Conservation (phyloP, 1,284 basidiomycete genomes). For the Ganoderma boninense region DNA sequence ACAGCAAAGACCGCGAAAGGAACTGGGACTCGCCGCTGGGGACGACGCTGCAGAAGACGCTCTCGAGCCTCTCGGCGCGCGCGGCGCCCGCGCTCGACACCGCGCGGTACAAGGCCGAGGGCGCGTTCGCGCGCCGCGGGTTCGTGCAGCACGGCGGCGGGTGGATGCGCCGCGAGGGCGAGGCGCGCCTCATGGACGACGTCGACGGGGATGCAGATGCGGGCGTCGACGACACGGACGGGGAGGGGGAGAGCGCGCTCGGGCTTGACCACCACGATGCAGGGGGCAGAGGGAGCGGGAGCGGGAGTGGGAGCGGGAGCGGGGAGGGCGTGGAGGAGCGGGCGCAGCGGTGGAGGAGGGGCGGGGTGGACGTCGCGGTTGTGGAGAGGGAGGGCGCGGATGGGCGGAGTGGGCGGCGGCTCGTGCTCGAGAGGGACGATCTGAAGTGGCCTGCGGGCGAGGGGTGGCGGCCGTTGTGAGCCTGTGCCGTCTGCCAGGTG, state of each 20-base stretch:
- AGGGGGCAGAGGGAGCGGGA: too few relatives aligned
- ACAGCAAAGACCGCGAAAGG: constrained; percentile 13
- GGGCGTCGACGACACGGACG: constrained; percentile 4
- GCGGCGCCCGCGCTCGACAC: constrained; percentile 55
- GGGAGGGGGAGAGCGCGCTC: constrained; percentile 27
- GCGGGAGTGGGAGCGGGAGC: constrained; percentile 20
- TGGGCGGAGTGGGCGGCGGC: constrained; percentile 29
- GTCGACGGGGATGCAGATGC: constrained; percentile 18
- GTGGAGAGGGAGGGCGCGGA: constrained; percentile 35
- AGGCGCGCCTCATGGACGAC: constrained; percentile 39
- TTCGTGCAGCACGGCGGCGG: constrained; percentile 50
- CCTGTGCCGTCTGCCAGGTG: too few relatives aligned
- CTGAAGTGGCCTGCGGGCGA: constrained; percentile 69
- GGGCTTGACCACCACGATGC: constrained; percentile 29
- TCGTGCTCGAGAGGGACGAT: constrained; percentile 53
- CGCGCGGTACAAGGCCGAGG: constrained; percentile 76
- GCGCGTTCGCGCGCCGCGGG: constrained; percentile 65
- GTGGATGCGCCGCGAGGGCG: constrained; percentile 38
- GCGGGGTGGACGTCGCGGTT: constrained; percentile 37
- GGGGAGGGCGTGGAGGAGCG: constrained; percentile 34
- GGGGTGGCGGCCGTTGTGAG: constrained; percentile 60
- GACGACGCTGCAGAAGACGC: constrained; percentile 53
- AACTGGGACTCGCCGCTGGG: constrained; percentile 42
- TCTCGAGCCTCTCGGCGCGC: constrained; percentile 55
- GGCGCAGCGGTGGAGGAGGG: constrained; percentile 42